Percentiles rank a stretch among this genome's conserved stretches.
Conservation (phyloP, 1,139 yeast genomes). For the Protomyces lactucae-debilis region DNA sequence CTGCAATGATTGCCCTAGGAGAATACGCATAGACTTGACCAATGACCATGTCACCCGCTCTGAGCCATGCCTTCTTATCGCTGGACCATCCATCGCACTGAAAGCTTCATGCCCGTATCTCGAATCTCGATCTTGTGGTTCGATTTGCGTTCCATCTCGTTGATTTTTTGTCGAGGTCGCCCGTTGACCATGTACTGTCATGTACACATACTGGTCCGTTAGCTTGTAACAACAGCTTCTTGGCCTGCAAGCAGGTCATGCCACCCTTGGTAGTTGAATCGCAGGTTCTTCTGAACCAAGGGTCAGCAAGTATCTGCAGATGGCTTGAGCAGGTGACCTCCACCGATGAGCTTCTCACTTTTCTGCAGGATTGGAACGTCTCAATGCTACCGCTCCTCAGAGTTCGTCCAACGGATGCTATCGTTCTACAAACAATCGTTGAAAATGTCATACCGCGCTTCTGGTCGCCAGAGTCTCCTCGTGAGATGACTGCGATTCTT, state of each 20-base stretch:
- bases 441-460: conserved; percentile 3
- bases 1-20: too few relatives aligned
- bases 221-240: too few relatives aligned
- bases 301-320: too few relatives aligned
- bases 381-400: not conserved
- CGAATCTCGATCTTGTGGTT: not conserved
- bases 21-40: too few relatives aligned
- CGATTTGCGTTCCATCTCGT: too few relatives aligned
- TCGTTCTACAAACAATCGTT: not conserved
- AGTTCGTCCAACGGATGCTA: conserved; percentile 1
- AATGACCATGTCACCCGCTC: too few relatives aligned
- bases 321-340: not conserved
- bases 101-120: not conserved
- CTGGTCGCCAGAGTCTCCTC: not conserved
- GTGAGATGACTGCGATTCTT: not conserved
- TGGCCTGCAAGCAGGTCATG: too few relatives aligned
- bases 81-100: not conserved
- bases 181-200: too few relatives aligned
- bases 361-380: conserved; percentile 1
- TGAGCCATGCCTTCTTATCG: not conserved
- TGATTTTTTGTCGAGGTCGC: too few relatives aligned
- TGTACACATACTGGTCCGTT: too few relatives aligned
- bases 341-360: conserved; percentile 4
- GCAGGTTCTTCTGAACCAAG: too few relatives aligned
- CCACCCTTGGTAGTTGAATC: too few relatives aligned